Evolutionary conservation across 139 green algal species (phyloP).

Genomic region (Pedinophyceae sp.): DNA sequence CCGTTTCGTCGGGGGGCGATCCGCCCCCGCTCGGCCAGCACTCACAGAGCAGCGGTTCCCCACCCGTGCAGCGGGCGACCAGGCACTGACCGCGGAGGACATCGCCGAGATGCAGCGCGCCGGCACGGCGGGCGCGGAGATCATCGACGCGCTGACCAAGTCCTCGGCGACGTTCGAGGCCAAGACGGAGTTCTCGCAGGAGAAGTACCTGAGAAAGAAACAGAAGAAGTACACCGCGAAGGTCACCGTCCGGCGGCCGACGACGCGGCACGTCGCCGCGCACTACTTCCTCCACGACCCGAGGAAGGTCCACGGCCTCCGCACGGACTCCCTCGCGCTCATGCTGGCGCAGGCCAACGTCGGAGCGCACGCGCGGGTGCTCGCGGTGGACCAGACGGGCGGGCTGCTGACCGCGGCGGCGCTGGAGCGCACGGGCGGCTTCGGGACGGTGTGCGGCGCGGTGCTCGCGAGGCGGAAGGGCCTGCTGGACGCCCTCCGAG

Average conservation of each 20-base stretch:
- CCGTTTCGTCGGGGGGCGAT: too few species aligned
- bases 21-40: too few species aligned
- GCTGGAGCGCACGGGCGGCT: conserved; percentile 53
- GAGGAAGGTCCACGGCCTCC: conserved; percentile 36
- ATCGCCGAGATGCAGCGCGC: conserved; percentile 33
- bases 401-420: conserved; percentile 47
- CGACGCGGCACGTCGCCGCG: conserved; percentile 15
- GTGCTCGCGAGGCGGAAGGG: not conserved
- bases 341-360: conserved; percentile 62
- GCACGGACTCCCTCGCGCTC: conserved; percentile 48
- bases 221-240: conserved; percentile 30
- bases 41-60: too few species aligned
- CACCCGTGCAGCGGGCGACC: too few species aligned
- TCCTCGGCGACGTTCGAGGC: conserved; percentile 54
- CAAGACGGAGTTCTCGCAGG: conserved; percentile 69
- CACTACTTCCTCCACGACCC: conserved; percentile 23
- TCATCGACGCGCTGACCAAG: conserved; percentile 48
- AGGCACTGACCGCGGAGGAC: conserved; percentile 31
- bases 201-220: conserved; percentile 34
- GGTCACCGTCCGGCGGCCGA: conserved; percentile 28
- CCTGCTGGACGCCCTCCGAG: not conserved
- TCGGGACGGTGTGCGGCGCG: conserved; percentile 27
- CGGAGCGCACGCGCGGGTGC: conserved; percentile 24
- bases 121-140: conserved; percentile 31
- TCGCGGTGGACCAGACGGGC: conserved; percentile 10